Evolutionary conservation across 768 basidiomycete species (phyloP).

Genomic region (Boletus speciosus): DNA sequence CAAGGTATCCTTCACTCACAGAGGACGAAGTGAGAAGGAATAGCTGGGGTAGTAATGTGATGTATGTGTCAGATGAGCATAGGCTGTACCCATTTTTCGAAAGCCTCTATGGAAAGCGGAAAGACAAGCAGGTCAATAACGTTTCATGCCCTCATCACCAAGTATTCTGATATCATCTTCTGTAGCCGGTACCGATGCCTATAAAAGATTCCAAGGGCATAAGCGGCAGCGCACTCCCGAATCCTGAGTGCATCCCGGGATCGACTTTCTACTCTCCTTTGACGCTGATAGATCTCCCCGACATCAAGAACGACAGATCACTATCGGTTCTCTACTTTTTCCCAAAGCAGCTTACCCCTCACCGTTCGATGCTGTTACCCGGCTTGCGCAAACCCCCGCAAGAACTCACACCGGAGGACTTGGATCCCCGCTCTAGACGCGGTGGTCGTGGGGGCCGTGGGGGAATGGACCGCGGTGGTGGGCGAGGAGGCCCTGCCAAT

Average conservation of each 20-base stretch:
- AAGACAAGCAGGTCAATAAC: constrained; percentile 61
- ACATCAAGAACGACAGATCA: constrained; percentile 84
- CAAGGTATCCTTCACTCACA: constrained; percentile 58
- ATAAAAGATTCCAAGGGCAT: constrained; percentile 69
- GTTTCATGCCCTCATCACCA: constrained; percentile 1
- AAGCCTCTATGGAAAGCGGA: constrained; percentile 85
- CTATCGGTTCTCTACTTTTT: constrained; percentile 86
- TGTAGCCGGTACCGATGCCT: constrained; percentile 74
- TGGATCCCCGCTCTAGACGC: constrained; percentile 60
- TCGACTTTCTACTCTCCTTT: constrained; percentile 85
- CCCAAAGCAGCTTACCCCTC: constrained; percentile 82
- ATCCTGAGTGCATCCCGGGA: constrained; percentile 87
- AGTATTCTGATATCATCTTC: constrained; percentile 14
- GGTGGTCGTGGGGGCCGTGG: constrained; percentile 47
- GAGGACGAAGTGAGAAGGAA: constrained; percentile 86
- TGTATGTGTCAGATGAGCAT: constrained; percentile 84
- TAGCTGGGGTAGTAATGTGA: constrained; percentile 74
- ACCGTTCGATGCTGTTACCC: constrained; percentile 78
- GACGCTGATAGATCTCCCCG: constrained; percentile 53
- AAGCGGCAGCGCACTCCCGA: constrained; percentile 74
- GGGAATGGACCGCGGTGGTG: constrained; percentile 35
- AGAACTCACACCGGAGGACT: constrained; percentile 63
- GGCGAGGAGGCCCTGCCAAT: constrained; percentile 30
- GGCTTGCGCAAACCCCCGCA: constrained; percentile 60
- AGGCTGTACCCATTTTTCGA: constrained; percentile 85